Conservation (phyloP, 2,329 filamentous ascomycete species). For the Ascochyta pisi region DNA sequence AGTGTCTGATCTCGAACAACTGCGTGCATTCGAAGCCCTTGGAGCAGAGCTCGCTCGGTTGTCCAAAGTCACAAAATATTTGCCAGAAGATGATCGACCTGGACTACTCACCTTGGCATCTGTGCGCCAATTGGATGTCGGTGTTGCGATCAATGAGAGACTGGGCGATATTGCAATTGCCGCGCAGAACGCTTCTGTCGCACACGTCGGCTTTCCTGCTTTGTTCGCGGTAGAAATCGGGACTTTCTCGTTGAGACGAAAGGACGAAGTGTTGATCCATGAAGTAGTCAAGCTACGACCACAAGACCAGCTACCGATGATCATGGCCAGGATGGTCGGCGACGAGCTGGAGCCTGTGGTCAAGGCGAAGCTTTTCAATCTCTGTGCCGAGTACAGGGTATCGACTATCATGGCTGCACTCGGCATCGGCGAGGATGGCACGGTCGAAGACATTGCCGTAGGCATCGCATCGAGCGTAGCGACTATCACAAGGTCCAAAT, state of each 20-base stretch:
- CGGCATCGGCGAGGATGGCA: constrained; percentile 69
- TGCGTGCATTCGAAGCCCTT: constrained; percentile 73
- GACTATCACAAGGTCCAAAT: constrained; percentile 72
- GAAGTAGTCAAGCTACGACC: constrained; percentile 56
- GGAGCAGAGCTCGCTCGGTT: constrained; percentile 81
- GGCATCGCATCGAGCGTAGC: constrained; percentile 81
- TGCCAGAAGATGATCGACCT: constrained; percentile 93
- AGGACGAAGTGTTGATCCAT: constrained; percentile 75
- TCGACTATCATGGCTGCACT: constrained; percentile 81
- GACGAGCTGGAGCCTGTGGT: constrained; percentile 93
- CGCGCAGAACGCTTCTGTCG: constrained; percentile 37
- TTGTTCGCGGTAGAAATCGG: constrained; percentile 80
- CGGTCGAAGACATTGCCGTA: constrained; percentile 72
- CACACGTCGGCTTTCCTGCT: constrained; percentile 80
- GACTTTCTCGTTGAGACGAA: constrained; percentile 67
- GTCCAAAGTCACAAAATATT: constrained; percentile 88
- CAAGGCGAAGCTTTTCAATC: constrained; percentile 84
- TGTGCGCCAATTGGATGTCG: constrained; percentile 68
- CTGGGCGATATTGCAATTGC: constrained; percentile 66
- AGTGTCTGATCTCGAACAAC: constrained; percentile 68
- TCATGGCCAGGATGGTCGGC: constrained; percentile 89
- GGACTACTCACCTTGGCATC: constrained; percentile 79
- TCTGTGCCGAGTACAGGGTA: constrained; percentile 88
- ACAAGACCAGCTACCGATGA: constrained; percentile 63
- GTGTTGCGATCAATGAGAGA: constrained; percentile 69